These are phyloP conservation scores for Saururus chinensis DNA, from an alignment of 164 flowering plant species.

Conservation along the genomic window DNA sequence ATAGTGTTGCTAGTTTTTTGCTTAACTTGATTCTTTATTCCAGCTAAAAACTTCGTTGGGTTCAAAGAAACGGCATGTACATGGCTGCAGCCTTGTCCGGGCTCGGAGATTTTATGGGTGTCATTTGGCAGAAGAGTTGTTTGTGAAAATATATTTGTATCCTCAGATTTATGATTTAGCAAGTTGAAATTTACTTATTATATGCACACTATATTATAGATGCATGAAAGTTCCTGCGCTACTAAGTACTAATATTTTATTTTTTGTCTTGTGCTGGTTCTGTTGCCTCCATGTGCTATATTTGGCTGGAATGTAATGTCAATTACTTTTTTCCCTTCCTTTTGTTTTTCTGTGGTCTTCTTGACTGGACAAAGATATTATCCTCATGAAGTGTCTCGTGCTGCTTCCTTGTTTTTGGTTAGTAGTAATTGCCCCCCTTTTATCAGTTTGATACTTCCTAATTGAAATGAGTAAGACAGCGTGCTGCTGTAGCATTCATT, in stretches of 20 bases:
- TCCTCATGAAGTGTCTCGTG: conserved; percentile 92
- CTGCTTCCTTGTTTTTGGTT: conserved; percentile 84
- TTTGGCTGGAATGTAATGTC: not conserved
- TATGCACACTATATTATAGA: not conserved
- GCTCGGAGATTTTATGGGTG: conserved; percentile 84
- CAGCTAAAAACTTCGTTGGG: conserved; percentile 63
- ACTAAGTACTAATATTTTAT: too few relatives aligned
- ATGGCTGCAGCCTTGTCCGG: conserved; percentile 68
- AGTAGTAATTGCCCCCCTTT: not conserved
- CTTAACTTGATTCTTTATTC: conserved; percentile 4
- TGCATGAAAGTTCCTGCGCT: not conserved
- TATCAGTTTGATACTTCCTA: not conserved
- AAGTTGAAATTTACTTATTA: not conserved
- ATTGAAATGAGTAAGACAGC: not conserved
- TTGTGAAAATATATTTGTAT: conserved; percentile 90
- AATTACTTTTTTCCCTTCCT: not conserved
- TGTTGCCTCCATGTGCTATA: not conserved
- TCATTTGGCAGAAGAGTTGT: conserved; percentile 75
- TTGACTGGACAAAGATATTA: conserved; percentile 68
- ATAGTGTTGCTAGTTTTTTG: not conserved
- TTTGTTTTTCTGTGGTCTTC: conserved; percentile 12
- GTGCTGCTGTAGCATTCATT: too few relatives aligned
- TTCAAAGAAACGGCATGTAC: conserved; percentile 82
- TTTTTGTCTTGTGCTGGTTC: not conserved
- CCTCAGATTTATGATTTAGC: conserved; percentile 20